phyloP scores from a whole-genome alignment of 208 protist genomes.

The Leishmania tropica region DNA sequence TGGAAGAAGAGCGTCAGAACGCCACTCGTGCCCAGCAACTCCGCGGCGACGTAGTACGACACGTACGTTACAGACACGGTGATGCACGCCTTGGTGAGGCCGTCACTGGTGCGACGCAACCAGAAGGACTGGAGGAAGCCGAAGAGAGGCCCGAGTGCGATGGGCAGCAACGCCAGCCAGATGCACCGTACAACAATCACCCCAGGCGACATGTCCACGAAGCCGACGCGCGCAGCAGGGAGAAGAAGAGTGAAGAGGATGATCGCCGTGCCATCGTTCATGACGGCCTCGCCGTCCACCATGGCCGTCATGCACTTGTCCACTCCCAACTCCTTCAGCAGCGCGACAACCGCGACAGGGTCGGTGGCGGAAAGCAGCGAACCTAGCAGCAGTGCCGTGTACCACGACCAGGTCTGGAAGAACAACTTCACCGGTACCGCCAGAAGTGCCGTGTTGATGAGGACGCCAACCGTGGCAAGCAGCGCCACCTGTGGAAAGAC shows the following conservation, averaged over 20 bases:
- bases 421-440: constrained; percentile 48
- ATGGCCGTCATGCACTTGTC: constrained; percentile 78
- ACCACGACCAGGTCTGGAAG: constrained; percentile 71
- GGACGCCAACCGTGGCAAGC: constrained; percentile 78
- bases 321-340: constrained; percentile 84
- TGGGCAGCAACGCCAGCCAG: constrained; percentile 54
- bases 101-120: constrained; percentile 52
- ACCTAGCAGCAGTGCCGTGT: constrained; percentile 71
- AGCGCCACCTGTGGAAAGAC: constrained; percentile 69
- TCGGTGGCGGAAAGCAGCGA: constrained; percentile 89
- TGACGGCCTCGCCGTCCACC: constrained; percentile 87
- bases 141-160: constrained; percentile 68
- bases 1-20: constrained; percentile 88
- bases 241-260: constrained; percentile 84
- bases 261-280: constrained; percentile 93
- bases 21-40: constrained; percentile 72
- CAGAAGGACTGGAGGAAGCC: constrained; percentile 74
- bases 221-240: constrained; percentile 48
- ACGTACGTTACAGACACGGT: constrained; percentile 87
- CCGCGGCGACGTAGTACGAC: constrained; percentile 79
- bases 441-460: constrained; percentile 75
- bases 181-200: constrained; percentile 51
- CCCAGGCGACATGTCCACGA: constrained; percentile 31
- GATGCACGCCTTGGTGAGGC: constrained; percentile 69
- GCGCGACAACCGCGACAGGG: constrained; percentile 88